Base-by-base conservation (phyloP, 352 stramenopile genomes). In the Phytophthora syringae region DNA sequence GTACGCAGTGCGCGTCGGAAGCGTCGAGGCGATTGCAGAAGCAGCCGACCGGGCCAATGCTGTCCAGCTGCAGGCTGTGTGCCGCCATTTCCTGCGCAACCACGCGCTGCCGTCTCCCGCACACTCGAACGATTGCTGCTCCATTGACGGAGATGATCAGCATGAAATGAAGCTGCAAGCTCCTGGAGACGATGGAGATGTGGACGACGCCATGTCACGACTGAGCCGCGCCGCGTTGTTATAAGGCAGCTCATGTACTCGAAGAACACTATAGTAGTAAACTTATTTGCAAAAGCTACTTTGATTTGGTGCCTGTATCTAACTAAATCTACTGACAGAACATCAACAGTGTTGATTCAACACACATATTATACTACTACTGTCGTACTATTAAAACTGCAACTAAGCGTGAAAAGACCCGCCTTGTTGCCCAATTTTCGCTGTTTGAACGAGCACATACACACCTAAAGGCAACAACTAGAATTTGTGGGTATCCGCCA, bases 1-100 rank as follows among this genome's bases (percentile, higher is more conserved):
- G 65, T 72, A 88, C 32, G 80, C 81, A 18, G 85, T 98, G 4
- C 85, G 82, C 45, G 51, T 72, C 11, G 90, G 96, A 16, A 98
- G 85, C 1, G 86, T 97, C 48, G 82, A 93, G 13, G 92, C 91
- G 61, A 87, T 99, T 34, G 56, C 96, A 25, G 80, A 96, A 57
- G 79, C 95, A 25, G 90, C 95, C 5, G 88, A 98, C 28, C 91
- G 95, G 40, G 94, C 89, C 20, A 98, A 98, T 70, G 89, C 96
- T 3, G 53, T 80, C 15, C 95, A 98, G 64, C 71, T 99, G 20
- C 84, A 94, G 45, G 81, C 79, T 24, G 93, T 98, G 51, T 98
- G 96, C 64, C 79, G 86, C 53, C 96, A 98, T 67, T 98, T 96
- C 71, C 58, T 92, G 24, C 88, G 95, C 40, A 98, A 99, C 60